Percentiles rank a stretch among this genome's conserved stretches.
phyloP scores from a whole-genome alignment of 2,329 filamentous ascomycete genomes.

The Aspergillus bombycis region DNA sequence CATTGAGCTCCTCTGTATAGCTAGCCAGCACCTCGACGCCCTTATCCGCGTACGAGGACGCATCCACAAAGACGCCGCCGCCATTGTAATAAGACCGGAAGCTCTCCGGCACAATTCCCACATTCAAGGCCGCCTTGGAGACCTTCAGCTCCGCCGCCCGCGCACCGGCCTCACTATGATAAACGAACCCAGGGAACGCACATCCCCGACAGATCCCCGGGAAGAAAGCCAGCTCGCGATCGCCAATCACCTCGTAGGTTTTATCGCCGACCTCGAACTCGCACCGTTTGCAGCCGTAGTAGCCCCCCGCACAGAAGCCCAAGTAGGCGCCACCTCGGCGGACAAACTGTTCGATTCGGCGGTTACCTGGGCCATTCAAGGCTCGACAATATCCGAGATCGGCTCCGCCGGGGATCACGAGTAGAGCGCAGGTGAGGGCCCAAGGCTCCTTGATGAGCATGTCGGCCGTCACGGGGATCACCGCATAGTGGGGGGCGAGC shows the following conservation, averaged over 20 bases:
- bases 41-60: conserved; percentile 60
- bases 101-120: conserved; percentile 58
- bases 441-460: conserved; percentile 90
- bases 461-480: conserved; percentile 78
- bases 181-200: conserved; percentile 87
- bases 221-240: conserved; percentile 84
- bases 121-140: conserved; percentile 60
- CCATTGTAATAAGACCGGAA: conserved; percentile 91
- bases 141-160: conserved; percentile 71
- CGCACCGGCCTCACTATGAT: conserved; percentile 84
- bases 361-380: conserved; percentile 86
- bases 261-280: conserved; percentile 90
- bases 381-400: conserved; percentile 88
- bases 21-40: conserved; percentile 81
- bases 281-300: conserved; percentile 79
- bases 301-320: conserved; percentile 91
- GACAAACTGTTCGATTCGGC: conserved; percentile 81
- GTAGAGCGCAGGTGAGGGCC: conserved; percentile 79
- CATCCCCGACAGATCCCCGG: conserved; percentile 83
- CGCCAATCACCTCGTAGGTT: conserved; percentile 80
- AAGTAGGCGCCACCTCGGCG: conserved; percentile 83
- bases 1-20: conserved; percentile 73
- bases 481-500: conserved; percentile 87
- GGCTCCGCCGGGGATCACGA: conserved; percentile 93
- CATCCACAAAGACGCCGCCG: conserved; percentile 88